Evolutionary conservation across 257 asterid species (phyloP).

Genomic region (Ajuga chamaepitys): DNA sequence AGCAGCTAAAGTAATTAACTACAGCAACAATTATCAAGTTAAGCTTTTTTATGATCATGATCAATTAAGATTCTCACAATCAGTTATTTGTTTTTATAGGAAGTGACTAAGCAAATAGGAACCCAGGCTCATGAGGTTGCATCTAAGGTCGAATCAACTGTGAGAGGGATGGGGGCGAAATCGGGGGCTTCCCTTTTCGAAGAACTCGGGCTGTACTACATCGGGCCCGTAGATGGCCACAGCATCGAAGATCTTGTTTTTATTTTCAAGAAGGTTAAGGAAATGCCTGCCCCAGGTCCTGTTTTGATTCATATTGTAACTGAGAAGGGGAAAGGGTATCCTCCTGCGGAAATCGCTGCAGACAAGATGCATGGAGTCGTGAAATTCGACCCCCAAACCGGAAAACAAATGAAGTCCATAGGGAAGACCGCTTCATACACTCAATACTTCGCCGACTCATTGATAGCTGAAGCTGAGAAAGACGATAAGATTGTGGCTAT

Average conservation of each 20-base stretch:
- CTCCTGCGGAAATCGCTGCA: slow-evolving; percentile 54
- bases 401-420: slow-evolving; percentile 39
- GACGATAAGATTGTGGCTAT: slow-evolving; percentile 55
- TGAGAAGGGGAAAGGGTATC: slow-evolving; percentile 65
- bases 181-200: slow-evolving; percentile 48
- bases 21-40: neutral
- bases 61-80: neutral
- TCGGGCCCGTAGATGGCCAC: slow-evolving; percentile 68
- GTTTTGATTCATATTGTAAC: slow-evolving; percentile 50
- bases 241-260: slow-evolving; percentile 47
- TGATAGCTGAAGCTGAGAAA: slow-evolving; percentile 48
- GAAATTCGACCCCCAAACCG: slow-evolving; percentile 49
- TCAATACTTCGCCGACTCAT: slow-evolving; percentile 50
- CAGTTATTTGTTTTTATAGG: slow-evolving; percentile 9
- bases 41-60: neutral
- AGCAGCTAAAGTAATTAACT: slow-evolving; percentile 44
- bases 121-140: slow-evolving; percentile 42
- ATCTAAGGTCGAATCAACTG: slow-evolving; percentile 36
- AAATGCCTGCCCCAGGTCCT: slow-evolving; percentile 51
- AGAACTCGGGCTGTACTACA: slow-evolving; percentile 59
- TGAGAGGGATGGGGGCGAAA: slow-evolving; percentile 29
- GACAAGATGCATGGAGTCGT: slow-evolving; percentile 76
- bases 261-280: slow-evolving; percentile 44
- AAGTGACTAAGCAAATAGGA: slow-evolving; percentile 45
- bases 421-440: slow-evolving; percentile 38